Base-by-base conservation (phyloP, 2,329 filamentous ascomycete species). In the Pseudogymnoascus sp. region DNA sequence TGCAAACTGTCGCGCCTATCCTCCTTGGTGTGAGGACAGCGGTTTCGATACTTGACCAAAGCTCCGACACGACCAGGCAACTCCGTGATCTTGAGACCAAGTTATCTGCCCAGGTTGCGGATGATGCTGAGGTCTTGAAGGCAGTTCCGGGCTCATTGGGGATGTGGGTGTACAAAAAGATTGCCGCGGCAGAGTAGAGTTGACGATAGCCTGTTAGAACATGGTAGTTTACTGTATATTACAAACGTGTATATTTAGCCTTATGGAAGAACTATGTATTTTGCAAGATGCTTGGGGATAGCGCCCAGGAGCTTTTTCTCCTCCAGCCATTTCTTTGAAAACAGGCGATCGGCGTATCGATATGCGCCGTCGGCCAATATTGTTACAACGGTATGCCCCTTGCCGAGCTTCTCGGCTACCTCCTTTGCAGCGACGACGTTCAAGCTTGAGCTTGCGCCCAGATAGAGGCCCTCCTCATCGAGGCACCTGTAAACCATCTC, bases 401-500 rank as follows among this genome's bases (percentile, higher is more conserved):
- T 88, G 33, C 94, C 94, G 65, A 99, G 78, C 77, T 90, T 91
- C 81, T 94, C 86, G 0, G 94, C 94, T 31, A 97, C 88, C 77
- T 97, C 91, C 78, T 93, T 91, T 14, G 94, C 94, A 1, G 94
- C 94, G 6, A 93, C 94, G 12, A 99, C 94, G 73, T 99, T 99
- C 71, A 99, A 79, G 64, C 91, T 90, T 23, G 91, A 96, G 77
- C 91, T 96, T 38, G 94, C 94, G 66, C 94, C 94, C 1, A 99
- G 82, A 74, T 99, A 99, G 60, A 99, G 78, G 1, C 94, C 94
- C 74, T 99, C 94, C 77, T 97, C 92, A 71, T 97, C 92, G 66
- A 99, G 80, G 72, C 93, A 96, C 67, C 93, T 82, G 78, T 97
- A 99, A 49, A 99, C 91, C 94, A 97, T 97, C 76, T 90, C 91